Conservation (phyloP, 345 rosid species). For the Alliaria petiolata region DNA sequence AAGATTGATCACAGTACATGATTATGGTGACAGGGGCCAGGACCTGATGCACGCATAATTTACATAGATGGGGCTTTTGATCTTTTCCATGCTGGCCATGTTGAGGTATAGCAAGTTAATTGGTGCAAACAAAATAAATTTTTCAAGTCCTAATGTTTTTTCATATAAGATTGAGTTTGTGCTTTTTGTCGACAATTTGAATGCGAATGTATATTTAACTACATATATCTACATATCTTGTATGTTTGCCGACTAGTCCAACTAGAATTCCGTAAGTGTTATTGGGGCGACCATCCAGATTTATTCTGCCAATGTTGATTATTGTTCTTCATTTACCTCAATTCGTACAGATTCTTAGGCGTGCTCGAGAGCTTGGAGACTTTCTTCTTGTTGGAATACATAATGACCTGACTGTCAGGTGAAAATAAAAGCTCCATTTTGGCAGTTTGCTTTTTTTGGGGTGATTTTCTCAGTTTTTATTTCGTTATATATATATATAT, state of each 20-base stretch:
- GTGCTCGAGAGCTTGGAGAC: constrained; percentile 91
- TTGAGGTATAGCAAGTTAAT: constrained; percentile 54
- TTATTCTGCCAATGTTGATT: not conserved
- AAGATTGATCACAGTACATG: not conserved
- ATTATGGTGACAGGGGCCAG: constrained; percentile 62
- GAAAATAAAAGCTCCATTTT: not conserved
- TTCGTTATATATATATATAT: not conserved
- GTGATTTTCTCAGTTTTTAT: not conserved
- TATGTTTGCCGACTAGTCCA: not conserved
- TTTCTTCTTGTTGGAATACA: constrained; percentile 90
- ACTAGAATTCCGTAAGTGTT: not conserved
- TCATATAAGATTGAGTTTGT: not conserved
- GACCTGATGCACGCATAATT: constrained; percentile 75
- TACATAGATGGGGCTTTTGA: constrained; percentile 98
- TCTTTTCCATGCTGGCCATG: constrained; percentile 99
- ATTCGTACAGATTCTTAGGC: constrained; percentile 65
- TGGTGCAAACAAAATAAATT: not conserved
- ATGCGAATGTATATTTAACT: not conserved
- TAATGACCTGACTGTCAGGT: constrained; percentile 89
- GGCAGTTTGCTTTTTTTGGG: not conserved
- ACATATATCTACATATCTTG: not conserved
- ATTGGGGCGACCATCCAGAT: not conserved
- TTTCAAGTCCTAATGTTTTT: not conserved
- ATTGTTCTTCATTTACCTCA: not conserved
- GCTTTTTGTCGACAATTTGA: not conserved